phyloP scores from a whole-genome alignment of 768 basidiomycete genomes.

The Collybia sordida region DNA sequence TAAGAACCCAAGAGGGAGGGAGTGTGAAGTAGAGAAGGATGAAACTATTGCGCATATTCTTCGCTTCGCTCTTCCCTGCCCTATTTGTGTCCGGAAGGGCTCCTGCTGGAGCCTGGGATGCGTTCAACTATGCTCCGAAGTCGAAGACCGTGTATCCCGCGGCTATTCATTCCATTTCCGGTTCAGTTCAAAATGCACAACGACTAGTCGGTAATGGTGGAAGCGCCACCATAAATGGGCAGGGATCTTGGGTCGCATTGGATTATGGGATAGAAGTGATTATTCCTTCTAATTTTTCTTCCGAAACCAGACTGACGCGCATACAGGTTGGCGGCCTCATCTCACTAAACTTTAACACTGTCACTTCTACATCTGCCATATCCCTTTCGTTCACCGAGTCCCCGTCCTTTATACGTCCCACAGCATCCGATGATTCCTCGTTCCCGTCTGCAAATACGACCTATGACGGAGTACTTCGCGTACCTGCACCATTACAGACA shows the following conservation, averaged over 20 bases:
- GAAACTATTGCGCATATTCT: too few relatives aligned
- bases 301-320: neutral
- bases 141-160: slow-evolving; percentile 46
- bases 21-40: too few relatives aligned
- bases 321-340: slow-evolving; percentile 53
- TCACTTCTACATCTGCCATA: slow-evolving; percentile 31
- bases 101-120: slow-evolving; percentile 51
- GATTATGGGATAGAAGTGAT: slow-evolving; percentile 57
- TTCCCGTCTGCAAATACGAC: slow-evolving; percentile 43
- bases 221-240: slow-evolving; percentile 35
- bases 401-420: slow-evolving; percentile 50
- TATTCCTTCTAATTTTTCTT: neutral
- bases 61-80: too few relatives aligned
- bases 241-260: slow-evolving; percentile 47
- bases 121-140: slow-evolving; percentile 49
- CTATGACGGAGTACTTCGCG: slow-evolving; percentile 40
- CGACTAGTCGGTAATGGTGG: slow-evolving; percentile 33
- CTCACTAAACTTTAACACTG: slow-evolving; percentile 41
- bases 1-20: too few relatives aligned
- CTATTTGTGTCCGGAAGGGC: slow-evolving; percentile 22
- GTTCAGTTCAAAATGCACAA: slow-evolving; percentile 30
- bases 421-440: slow-evolving; percentile 53
- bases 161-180: slow-evolving; percentile 35
- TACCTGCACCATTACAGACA: slow-evolving; percentile 32
- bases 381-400: slow-evolving; percentile 62